phyloP scores from a whole-genome alignment of 2,329 filamentous ascomycete genomes.

The Colletotrichum horii region DNA sequence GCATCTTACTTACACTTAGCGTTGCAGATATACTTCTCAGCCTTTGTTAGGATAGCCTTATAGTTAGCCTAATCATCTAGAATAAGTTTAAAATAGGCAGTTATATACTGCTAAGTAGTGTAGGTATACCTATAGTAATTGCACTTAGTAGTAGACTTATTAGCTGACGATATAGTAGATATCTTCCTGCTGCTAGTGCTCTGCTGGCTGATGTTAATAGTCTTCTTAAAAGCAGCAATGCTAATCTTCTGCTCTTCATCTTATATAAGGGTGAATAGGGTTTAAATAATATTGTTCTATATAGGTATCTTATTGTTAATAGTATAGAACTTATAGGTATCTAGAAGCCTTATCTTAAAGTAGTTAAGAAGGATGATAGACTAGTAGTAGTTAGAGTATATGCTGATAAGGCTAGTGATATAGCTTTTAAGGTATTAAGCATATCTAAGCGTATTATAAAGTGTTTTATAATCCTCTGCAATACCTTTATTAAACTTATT shows the following conservation, averaged over 20 bases:
- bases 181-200: background rate
- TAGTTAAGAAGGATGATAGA: background rate
- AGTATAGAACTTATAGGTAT: background rate
- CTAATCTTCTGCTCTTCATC: background rate
- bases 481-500: background rate
- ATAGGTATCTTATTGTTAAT: background rate
- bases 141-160: background rate
- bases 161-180: background rate
- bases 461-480: background rate
- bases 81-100: background rate
- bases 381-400: background rate
- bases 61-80: background rate
- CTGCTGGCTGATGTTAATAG: background rate
- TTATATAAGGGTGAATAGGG: background rate
- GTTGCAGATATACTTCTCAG: background rate
- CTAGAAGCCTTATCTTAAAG: background rate
- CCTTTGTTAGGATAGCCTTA: background rate
- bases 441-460: background rate
- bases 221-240: background rate
- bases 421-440: background rate
- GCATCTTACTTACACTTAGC: background rate
- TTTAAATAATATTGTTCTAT: background rate
- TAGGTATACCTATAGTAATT: background rate
- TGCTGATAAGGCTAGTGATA: background rate
- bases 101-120: background rate